These are phyloP conservation scores for Amanita muscaria DNA, from an alignment of 768 basidiomycete genomes.

Conservation along the genomic window DNA sequence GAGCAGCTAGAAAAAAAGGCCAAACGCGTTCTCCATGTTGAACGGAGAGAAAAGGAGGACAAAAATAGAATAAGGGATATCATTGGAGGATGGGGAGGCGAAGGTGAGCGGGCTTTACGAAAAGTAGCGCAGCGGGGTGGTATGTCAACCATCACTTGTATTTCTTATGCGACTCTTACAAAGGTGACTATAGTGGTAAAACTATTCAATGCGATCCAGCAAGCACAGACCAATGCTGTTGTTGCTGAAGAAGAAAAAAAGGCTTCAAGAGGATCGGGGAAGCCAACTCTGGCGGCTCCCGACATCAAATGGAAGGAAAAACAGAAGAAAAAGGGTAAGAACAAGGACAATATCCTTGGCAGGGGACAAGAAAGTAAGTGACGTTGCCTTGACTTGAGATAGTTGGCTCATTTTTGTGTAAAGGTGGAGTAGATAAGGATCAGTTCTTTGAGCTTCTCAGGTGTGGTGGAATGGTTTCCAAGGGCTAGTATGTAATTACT, in stretches of 20 bases:
- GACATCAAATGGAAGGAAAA: conserved; percentile 39
- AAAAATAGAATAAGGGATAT: conserved; percentile 56
- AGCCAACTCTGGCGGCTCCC: conserved; percentile 64
- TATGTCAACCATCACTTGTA: conserved; percentile 23
- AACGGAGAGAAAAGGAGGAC: conserved; percentile 69
- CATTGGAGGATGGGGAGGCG: conserved; percentile 86
- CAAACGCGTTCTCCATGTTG: conserved; percentile 60
- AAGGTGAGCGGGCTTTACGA: conserved; percentile 64
- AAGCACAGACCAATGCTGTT: conserved; percentile 55
- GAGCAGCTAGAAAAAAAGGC: conserved; percentile 69
- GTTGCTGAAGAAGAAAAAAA: conserved; percentile 50
- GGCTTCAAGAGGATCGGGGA: conserved; percentile 59
- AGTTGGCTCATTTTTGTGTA: background rate
- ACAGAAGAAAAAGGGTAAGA: conserved; percentile 37
- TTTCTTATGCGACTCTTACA: conserved; percentile 2
- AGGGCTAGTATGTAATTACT: conserved; percentile 26
- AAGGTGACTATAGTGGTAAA: conserved; percentile 56
- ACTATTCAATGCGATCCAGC: conserved; percentile 80
- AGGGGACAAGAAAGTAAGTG: conserved; percentile 48
- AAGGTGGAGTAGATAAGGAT: conserved; percentile 57
- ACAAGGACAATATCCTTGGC: conserved; percentile 46
- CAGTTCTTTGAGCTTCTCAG: conserved; percentile 80
- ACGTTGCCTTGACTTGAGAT: conserved; percentile 1
- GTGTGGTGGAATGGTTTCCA: conserved; percentile 73
- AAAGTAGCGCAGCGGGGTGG: conserved; percentile 86